These are phyloP conservation scores for Xylaria sp. DNA, from an alignment of 495 filamentous ascomycete genomes.

Conservation along the genomic window DNA sequence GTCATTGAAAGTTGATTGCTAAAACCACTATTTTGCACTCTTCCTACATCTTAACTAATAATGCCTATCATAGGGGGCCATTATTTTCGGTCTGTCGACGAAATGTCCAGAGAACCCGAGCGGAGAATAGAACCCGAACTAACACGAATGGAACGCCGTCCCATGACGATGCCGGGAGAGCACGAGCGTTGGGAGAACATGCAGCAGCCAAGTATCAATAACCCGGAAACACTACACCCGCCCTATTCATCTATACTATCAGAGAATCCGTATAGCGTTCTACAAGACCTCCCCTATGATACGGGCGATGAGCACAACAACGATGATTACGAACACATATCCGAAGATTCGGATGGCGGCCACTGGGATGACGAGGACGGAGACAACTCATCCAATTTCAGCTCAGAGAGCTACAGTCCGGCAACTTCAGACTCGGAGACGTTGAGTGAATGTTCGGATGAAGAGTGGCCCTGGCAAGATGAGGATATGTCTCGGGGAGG, in stretches of 20 bases:
- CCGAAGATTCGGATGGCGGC: not conserved
- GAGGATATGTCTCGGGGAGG: not conserved
- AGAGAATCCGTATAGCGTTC: not conserved
- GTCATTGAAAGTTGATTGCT: not conserved
- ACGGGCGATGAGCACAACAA: not conserved
- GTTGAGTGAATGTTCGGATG: not conserved
- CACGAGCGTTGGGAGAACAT: no score
- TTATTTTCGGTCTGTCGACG: not conserved
- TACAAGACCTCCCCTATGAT: not conserved
- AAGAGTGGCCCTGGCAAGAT: not conserved
- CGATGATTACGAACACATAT: not conserved
- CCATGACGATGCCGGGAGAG: not conserved
- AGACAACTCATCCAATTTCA: not conserved
- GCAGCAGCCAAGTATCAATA: not conserved
- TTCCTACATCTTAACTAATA: not conserved
- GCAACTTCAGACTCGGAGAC: not conserved
- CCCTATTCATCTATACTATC: not conserved
- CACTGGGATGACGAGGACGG: not conserved
- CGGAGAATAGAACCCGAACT: not conserved
- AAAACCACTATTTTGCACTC: no score
- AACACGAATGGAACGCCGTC: not conserved
- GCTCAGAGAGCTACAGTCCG: not conserved
- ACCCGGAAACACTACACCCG: not conserved
- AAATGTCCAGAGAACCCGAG: not conserved
- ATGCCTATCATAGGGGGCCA: not conserved